Base-by-base conservation (phyloP, 345 rosid genomes). In the Gossypium rotundifolium region DNA sequence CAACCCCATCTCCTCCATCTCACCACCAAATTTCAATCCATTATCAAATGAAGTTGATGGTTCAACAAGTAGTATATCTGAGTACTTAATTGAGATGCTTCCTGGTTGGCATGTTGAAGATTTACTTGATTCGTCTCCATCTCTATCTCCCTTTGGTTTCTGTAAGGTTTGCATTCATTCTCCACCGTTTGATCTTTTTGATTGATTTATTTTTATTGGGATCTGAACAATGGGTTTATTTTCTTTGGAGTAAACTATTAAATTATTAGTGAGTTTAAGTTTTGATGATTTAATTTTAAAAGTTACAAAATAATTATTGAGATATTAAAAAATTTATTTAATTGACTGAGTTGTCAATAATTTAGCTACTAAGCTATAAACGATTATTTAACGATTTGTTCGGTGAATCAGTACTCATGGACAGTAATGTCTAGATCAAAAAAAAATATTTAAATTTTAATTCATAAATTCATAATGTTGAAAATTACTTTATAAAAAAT, bases 101-200 rank as follows among this genome's bases (percentile, higher is more conserved):
- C 98, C 97, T 6, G 95, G 97, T 20, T 94, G 98, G 98, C 95
- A 85, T 60, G 91, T 92, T 16, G 97, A 94, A 68, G 97, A 91
- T 63, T 78, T 94, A 42, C 92, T 92, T 9, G 94, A 91, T 76
- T 82, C 88, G 5, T 33, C 40, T 33, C 40, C 40, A 33, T 33
- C 44, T 79, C 92, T 33, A 71, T 78, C 85, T 77, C 77, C 93
- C 65, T 84, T 80, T 72, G 95, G 89, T 73, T 86, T 89, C 90
- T 84, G 71, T 69, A 85, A 92, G 97, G 97, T 94, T 81, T 79
- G 91, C 74, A 48, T 64, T 48, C 64, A 48, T 40, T 51, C 27
- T 25, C 25, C 72, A 3, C 12, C 12, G 11, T 45, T 55, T n/a
- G 16, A 9, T 20, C 66, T 6, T 6, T 16, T 57, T n/a, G 27